phyloP scores from a whole-genome alignment of 163 green algal genomes.

The Coccomyxa subellipsoidea region DNA sequence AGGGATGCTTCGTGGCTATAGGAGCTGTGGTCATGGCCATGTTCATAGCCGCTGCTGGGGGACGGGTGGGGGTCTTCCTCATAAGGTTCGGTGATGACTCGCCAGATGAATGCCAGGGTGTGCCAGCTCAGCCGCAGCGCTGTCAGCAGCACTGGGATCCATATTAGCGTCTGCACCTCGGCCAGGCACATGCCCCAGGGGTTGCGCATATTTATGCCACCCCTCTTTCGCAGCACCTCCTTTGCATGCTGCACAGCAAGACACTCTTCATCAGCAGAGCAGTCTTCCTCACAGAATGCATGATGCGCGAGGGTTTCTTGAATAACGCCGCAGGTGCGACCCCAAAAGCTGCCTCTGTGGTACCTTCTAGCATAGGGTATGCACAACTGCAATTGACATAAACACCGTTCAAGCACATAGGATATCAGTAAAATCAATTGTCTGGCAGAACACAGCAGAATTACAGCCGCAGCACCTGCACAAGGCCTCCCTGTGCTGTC shows the following conservation, averaged over 20 bases:
- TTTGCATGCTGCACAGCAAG: conserved; percentile 6
- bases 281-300: background rate
- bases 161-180: conserved; percentile 62
- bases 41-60: background rate
- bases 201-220: conserved; percentile 63
- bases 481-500: background rate
- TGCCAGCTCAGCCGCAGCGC: conserved; percentile 1
- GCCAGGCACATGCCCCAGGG: conserved; percentile 38
- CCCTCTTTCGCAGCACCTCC: conserved; percentile 12
- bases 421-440: too few relatives aligned
- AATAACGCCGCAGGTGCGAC: conserved; percentile 11
- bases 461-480: background rate
- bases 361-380: background rate
- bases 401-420: too few relatives aligned
- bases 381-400: background rate
- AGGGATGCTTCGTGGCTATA: background rate
- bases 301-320: background rate
- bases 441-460: too few relatives aligned
- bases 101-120: conserved; percentile 5
- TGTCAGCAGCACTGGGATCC: conserved; percentile 34
- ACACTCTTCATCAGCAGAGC: conserved; percentile 4
- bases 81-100: background rate
- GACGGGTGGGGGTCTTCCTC: background rate
- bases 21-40: background rate
- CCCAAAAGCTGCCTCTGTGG: too few relatives aligned